Conservation (phyloP, 176 grass and related monocot species). For the Ampelocalamus luodianensis region DNA sequence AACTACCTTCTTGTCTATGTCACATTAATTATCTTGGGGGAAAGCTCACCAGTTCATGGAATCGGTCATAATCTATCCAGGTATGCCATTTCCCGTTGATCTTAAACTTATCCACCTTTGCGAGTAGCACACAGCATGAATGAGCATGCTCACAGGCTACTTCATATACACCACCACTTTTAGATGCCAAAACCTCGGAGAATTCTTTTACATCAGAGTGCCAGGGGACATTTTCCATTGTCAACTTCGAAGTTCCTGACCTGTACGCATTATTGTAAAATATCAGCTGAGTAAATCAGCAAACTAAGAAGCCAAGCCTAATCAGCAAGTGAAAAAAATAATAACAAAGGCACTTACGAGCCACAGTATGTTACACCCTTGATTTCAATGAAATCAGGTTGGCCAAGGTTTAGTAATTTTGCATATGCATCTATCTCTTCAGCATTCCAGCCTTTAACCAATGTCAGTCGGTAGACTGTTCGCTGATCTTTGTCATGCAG, state of each 20-base stretch:
- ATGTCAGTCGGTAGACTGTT: slow-evolving; percentile 90
- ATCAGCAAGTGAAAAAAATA: background rate
- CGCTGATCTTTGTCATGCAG: slow-evolving; percentile 84
- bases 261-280: slow-evolving; percentile 46
- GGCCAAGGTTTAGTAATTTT: slow-evolving; percentile 75
- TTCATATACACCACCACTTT: slow-evolving; percentile 78
- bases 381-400: slow-evolving; percentile 96
- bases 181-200: slow-evolving; percentile 77
- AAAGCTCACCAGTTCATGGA: slow-evolving; percentile 87
- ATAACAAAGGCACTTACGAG: slow-evolving; percentile 63
- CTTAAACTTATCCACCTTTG: slow-evolving; percentile 87
- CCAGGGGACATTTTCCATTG: slow-evolving; percentile 99
- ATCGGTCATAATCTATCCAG: slow-evolving; percentile 92
- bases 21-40: background rate
- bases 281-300: slow-evolving; percentile 1
- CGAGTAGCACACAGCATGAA: slow-evolving; percentile 92
- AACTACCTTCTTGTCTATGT: background rate
- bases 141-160: slow-evolving; percentile 94
- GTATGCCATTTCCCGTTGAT: slow-evolving; percentile 88
- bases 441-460: slow-evolving; percentile 97
- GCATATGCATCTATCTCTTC: slow-evolving; percentile 93
- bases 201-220: slow-evolving; percentile 92
- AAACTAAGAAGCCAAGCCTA: background rate
- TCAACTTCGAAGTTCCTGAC: slow-evolving; percentile 92
- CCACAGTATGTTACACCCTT: slow-evolving; percentile 99